A percentile compares a stretch with the other conserved stretches of the same genome.
Conservation (phyloP, 331 rosid species). For the Rosa hybrid region DNA sequence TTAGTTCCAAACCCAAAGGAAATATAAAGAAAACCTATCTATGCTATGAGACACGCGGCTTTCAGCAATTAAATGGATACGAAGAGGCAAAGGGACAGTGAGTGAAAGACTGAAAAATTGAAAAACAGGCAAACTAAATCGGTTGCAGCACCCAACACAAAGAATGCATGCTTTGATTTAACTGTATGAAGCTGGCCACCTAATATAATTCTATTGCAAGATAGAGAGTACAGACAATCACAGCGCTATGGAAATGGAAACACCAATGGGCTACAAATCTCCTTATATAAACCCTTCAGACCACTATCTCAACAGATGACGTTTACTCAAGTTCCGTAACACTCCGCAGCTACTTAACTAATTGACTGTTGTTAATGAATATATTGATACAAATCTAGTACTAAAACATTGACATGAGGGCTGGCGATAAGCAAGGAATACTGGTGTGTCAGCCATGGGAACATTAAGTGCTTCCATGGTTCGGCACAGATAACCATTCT, state of each 20-base stretch:
- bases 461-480: constrained; percentile 99
- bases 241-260: not conserved
- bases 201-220: not conserved
- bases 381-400: not conserved
- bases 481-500: constrained; percentile 94
- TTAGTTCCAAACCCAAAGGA: not conserved
- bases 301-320: not conserved
- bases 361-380: not conserved
- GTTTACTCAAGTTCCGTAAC: not conserved
- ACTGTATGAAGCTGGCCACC: not conserved
- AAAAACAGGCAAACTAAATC: not conserved
- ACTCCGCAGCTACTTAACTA: not conserved
- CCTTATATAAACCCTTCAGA: not conserved
- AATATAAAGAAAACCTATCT: not conserved
- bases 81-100: not conserved
- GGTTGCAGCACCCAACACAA: not conserved
- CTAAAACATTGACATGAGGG: not conserved
- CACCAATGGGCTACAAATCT: not conserved
- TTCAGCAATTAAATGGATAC: not conserved
- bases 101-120: not conserved
- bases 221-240: too few species aligned
- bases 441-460: constrained; percentile 98
- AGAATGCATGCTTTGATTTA: not conserved
- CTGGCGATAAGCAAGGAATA: not conserved
- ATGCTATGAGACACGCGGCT: not conserved